A percentile compares a stretch with the other conserved stretches of the same genome.
Conservation (phyloP, 371 early-diverging fungal species). For the Mucor velutinosus region DNA sequence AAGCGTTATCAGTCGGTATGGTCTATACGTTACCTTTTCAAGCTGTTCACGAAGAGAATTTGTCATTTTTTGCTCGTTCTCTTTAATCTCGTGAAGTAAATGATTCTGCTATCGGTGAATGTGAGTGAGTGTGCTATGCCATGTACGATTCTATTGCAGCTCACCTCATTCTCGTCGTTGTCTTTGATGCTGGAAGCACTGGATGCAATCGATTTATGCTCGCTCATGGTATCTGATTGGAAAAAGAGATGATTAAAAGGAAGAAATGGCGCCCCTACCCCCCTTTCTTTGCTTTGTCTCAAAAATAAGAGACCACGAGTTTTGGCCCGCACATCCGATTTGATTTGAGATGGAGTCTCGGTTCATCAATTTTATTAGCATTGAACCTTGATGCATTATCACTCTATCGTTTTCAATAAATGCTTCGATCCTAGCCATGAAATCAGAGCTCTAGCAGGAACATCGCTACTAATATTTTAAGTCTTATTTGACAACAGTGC, state of each 20-base stretch:
- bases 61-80: constrained; percentile 39
- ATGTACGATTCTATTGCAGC: neutral
- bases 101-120: neutral
- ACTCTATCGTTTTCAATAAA: neutral
- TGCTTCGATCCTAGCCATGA: neutral
- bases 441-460: neutral
- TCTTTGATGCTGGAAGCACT: constrained; percentile 1
- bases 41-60: constrained; percentile 49
- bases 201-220: constrained; percentile 1
- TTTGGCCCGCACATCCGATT: neutral
- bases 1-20: too few species aligned
- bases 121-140: neutral
- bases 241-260: neutral
- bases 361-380: neutral
- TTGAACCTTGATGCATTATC: neutral
- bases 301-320: neutral
- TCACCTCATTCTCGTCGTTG: neutral
- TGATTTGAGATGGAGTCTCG: neutral
- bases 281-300: neutral
- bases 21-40: constrained; percentile 32
- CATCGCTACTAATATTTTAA: neutral
- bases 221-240: neutral
- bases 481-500: neutral
- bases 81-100: constrained; percentile 22
- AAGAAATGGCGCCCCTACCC: neutral